These are phyloP conservation scores for Grosmannia huntii DNA, from an alignment of 2,329 filamentous ascomycete genomes.

Conservation along the genomic window DNA sequence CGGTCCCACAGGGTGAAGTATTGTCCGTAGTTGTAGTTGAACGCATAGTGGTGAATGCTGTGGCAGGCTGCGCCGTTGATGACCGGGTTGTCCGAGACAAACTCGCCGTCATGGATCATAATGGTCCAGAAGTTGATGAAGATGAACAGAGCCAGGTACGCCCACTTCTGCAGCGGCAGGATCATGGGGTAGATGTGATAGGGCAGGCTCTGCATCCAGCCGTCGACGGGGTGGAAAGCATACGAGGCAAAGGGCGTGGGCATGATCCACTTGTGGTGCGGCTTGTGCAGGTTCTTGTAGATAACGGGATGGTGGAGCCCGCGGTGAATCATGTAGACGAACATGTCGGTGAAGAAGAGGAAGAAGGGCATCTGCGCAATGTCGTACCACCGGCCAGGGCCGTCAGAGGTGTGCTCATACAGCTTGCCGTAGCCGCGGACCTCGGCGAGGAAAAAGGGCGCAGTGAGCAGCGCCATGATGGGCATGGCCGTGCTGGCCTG, in stretches of 20 bases:
- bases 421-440: conserved; percentile 76
- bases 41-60: conserved; percentile 78
- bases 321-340: conserved; percentile 87
- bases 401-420: conserved; percentile 67
- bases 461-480: conserved; percentile 69
- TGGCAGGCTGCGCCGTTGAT: conserved; percentile 94
- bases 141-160: conserved; percentile 73
- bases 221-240: conserved; percentile 90
- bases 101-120: conserved; percentile 92
- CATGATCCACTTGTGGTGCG: conserved; percentile 99
- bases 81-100: conserved; percentile 77
- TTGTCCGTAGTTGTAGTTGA: conserved; percentile 89
- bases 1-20: conserved; percentile 90
- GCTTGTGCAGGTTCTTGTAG: conserved; percentile 89
- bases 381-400: conserved; percentile 67
- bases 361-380: conserved; percentile 78
- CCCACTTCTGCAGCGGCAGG: conserved; percentile 84
- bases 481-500: conserved; percentile 70
- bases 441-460: conserved; percentile 70
- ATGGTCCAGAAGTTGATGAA: conserved; percentile 98
- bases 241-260: conserved; percentile 85
- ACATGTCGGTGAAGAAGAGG: conserved; percentile 76
- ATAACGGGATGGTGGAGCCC: conserved; percentile 66
- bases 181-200: conserved; percentile 91
- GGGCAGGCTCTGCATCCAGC: conserved; percentile 75